Conservation (phyloP, 495 filamentous ascomycete species). For the Aspergillus biplanus region DNA sequence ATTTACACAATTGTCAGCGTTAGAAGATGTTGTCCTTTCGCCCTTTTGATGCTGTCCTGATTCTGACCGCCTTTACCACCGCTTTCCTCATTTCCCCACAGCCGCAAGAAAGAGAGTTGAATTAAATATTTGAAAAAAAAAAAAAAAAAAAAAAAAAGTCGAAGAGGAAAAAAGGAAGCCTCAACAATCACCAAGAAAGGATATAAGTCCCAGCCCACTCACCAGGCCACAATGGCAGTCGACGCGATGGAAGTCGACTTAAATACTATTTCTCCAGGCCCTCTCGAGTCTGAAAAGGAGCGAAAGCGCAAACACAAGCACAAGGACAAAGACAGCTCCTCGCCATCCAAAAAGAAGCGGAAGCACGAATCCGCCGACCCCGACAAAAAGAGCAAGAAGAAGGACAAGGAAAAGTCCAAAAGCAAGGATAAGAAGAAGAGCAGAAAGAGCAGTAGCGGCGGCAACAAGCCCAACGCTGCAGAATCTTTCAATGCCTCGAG, state of each 20-base stretch:
- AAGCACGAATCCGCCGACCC: constrained; percentile 35
- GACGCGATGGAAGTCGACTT: constrained; percentile 51
- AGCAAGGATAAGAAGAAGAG: constrained; percentile 22
- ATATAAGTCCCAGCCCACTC: constrained; percentile 30
- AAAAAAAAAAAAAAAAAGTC: constrained; percentile 30
- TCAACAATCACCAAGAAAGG: constrained; percentile 27
- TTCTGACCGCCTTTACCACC: constrained; percentile 39
- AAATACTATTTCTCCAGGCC: constrained; percentile 20
- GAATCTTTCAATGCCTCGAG: constrained; percentile 25
- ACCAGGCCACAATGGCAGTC: constrained; percentile 41
- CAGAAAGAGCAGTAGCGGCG: constrained; percentile 7
- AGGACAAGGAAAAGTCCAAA: constrained; percentile 38
- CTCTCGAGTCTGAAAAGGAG: constrained; percentile 51
- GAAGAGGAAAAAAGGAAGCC: constrained; percentile 43
- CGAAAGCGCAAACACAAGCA: constrained; percentile 57
- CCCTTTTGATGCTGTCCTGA: constrained; percentile 1
- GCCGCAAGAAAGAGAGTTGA: constrained; percentile 14
- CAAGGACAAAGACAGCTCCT: constrained; percentile 21
- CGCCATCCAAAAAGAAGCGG: constrained; percentile 55
- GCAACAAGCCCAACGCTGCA: constrained; percentile 13
- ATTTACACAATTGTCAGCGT: not conserved
- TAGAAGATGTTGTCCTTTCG: not conserved
- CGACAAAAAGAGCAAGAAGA: constrained; percentile 29
- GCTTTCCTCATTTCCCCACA: constrained; percentile 31
- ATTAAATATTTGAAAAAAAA: too few relatives aligned